A percentile compares a stretch with the other conserved stretches of the same genome.
These are phyloP conservation scores for Senna tora DNA, from an alignment of 306 rosid species.

Conservation along the genomic window DNA sequence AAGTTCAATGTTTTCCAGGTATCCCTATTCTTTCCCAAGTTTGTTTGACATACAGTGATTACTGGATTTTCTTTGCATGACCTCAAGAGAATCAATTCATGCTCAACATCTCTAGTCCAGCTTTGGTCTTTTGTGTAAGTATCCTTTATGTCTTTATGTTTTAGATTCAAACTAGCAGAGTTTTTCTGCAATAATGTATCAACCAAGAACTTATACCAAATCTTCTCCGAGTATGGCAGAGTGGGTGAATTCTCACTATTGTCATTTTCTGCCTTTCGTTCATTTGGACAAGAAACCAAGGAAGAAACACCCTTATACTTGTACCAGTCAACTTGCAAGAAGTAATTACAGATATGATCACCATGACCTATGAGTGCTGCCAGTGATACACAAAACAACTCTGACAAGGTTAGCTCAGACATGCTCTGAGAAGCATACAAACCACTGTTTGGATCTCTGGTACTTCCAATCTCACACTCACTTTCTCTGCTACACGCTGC, in stretches of 20 bases:
- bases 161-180: slow-evolving; percentile 49
- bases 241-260: slow-evolving; percentile 43
- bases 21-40: slow-evolving; percentile 54
- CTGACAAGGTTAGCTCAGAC: slow-evolving; percentile 78
- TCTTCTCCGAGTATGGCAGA: slow-evolving; percentile 55
- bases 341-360: slow-evolving; percentile 69
- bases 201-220: slow-evolving; percentile 72
- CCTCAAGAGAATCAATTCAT: slow-evolving; percentile 51
- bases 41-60: slow-evolving; percentile 63
- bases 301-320: slow-evolving; percentile 41
- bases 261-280: slow-evolving; percentile 43
- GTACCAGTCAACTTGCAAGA: slow-evolving; percentile 58
- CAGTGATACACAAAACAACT: slow-evolving; percentile 78
- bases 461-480: slow-evolving; percentile 53
- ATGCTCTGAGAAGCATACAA: slow-evolving; percentile 52
- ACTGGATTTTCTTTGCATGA: slow-evolving; percentile 77
- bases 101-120: slow-evolving; percentile 39
- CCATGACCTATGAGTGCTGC: slow-evolving; percentile 87
- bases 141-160: slow-evolving; percentile 36
- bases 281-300: slow-evolving; percentile 36
- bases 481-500: slow-evolving; percentile 52
- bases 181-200: slow-evolving; percentile 65
- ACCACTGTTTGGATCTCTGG: slow-evolving; percentile 43
- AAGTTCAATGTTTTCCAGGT: slow-evolving; percentile 71
- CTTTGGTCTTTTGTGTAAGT: slow-evolving; percentile 38